Conservation (phyloP, 2,329 filamentous ascomycete species). For the Hortaea sp. region DNA sequence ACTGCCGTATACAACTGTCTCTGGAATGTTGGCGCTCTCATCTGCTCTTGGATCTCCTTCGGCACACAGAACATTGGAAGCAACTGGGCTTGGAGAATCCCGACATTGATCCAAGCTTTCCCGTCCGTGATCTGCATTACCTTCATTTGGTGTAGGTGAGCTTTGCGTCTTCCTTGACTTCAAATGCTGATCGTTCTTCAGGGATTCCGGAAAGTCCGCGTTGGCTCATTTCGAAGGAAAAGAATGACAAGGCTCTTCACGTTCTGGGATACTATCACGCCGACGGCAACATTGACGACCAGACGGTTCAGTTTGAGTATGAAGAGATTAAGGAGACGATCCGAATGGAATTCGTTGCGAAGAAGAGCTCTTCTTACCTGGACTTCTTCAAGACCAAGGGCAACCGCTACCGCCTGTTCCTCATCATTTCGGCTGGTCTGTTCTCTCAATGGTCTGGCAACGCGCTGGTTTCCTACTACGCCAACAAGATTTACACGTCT, state of each 20-base stretch:
- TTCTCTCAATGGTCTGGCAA: slow-evolving; percentile 16
- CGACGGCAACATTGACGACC: slow-evolving; percentile 43
- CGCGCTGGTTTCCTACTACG: slow-evolving; percentile 28
- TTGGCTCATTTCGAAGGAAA: slow-evolving; percentile 51
- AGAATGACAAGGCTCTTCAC: slow-evolving; percentile 47
- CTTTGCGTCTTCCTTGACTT: slow-evolving; percentile 44
- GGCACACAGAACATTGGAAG: slow-evolving; percentile 31
- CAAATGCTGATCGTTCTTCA: slow-evolving; percentile 34
- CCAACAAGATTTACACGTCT: slow-evolving; percentile 16
- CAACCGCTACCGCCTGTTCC: slow-evolving; percentile 5
- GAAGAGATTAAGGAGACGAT: slow-evolving; percentile 25
- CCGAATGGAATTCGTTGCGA: slow-evolving; percentile 12
- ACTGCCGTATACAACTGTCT: slow-evolving; percentile 39
- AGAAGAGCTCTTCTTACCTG: slow-evolving; percentile 2
- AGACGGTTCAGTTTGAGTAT: slow-evolving; percentile 40
- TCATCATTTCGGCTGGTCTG: slow-evolving; percentile 5
- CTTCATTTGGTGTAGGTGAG: slow-evolving; percentile 43
- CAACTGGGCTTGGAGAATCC: slow-evolving; percentile 44
- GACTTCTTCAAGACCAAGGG: slow-evolving; percentile 5
- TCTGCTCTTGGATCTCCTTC: slow-evolving; percentile 39
- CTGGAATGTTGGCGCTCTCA: slow-evolving; percentile 36
- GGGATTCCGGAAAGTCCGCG: slow-evolving; percentile 51
- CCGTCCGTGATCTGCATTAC: slow-evolving; percentile 37
- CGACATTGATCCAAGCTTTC: slow-evolving; percentile 42
- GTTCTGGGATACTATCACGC: slow-evolving; percentile 50